Evolutionary conservation across 2,329 filamentous ascomycete species (phyloP), one percentile per base, ranked within the genome.

Genomic region (Botrytis aclada): DNA sequence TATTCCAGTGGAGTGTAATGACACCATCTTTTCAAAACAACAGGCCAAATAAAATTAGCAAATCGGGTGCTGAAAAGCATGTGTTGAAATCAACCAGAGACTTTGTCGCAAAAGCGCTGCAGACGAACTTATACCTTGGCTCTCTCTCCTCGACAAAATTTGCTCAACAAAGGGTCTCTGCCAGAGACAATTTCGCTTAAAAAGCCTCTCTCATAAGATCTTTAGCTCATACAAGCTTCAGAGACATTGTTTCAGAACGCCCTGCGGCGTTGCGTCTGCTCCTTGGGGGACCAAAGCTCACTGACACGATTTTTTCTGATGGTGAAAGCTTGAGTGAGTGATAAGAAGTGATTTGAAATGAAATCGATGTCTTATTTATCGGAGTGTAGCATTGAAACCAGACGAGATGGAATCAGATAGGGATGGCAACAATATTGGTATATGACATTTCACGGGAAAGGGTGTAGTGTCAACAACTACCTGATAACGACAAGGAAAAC

Each of bases 1-100:
- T 5, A 10, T 51, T n/a, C 1, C 0, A n/a, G 6, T 16, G 25
- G 1, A n/a, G 2, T 54, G 5, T 6, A n/a, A 7, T 7, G 25
- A n/a, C 16, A n/a, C 4, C 4, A 54, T 16, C 2, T n/a, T 7
- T 16, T 4, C 10, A 16, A n/a, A 16, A n/a, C 12, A 54, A 1
- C 5, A 6, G n/a, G 47, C 5, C 25, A 54, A 16, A 54, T 5
- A n/a, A 54, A 25, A n/a, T 3, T n/a, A 16, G 12, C 5, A n/a
- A 5, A 54, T 3, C 5, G 4, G 12, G 2, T 54, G 47, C 10
- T n/a, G 25, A n/a, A 14, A 16, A 54, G 5, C 12, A 12, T 14
- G 12, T 14, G 4, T 51, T n/a, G 14, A 51, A 6, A 51, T 51
- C 12, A 51, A 25, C 10, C 10, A 6, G 25, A 7, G 5, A n/a